Evolutionary conservation across 2,329 filamentous ascomycete genomes (phyloP), one percentile per base, ranked within the genome.

Genomic region (Seiridium cupressi): DNA sequence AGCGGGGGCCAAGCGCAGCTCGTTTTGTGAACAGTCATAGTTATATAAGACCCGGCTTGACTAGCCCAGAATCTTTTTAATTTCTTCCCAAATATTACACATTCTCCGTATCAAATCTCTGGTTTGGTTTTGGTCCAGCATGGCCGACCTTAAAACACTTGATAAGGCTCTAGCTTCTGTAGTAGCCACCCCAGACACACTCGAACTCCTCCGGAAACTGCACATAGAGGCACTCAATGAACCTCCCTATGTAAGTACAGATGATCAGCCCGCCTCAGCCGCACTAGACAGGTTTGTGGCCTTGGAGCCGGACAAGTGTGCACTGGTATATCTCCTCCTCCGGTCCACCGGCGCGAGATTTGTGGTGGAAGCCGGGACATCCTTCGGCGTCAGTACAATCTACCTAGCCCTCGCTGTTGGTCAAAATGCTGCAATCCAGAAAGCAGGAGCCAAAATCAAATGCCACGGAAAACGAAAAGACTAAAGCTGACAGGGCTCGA

Each of bases 361-460:
- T 47, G 73, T 87, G 31, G 79, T 88, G 44, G 85, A 89, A 66
- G 84, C 83, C 0, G 86, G 85, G 1, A 88, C 86, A 0, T 83
- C 79, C 47, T 88, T 85, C 60, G 86, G 86, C 2, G 79, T 89
- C 1, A 85, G 81, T 59, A 88, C 85, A 0, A 85, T 88, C 49
- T 89, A 87, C 61, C 77, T 88, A 2, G 84, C 85, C 0, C 73
- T 88, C 2, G 86, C 84, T 0, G 82, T 84, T 0, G 76, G 76
- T 0, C 76, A 82, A 58, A 86, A 83, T 60, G 74, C 73, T 0
- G 65, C 63, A 0, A 61, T 57, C 2, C 64, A 1, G 42, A 60
- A 11, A 40, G 55, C 34, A 57, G 38, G 42, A 1, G 81, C 77
- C 0, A 77, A 65, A 44, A 84, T 89, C 0, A 82, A 88, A 2